A percentile compares a stretch with the other conserved stretches of the same genome.
Conservation (phyloP, 305 asterid species). For the Vinca major region DNA sequence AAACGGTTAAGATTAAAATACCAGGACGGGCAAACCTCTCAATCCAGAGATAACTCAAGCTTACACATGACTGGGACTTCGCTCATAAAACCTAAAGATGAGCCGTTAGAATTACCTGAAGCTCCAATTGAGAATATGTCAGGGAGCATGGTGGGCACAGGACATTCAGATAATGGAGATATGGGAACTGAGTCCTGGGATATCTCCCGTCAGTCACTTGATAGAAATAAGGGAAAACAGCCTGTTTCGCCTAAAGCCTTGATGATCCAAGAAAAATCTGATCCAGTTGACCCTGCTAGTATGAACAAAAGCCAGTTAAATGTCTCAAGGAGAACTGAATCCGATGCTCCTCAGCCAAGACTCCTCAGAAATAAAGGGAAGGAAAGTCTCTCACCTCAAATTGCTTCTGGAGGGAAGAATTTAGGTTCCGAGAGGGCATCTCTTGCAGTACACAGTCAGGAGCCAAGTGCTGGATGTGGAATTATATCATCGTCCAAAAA, state of each 20-base stretch:
- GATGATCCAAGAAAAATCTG: constrained; percentile 24
- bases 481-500: constrained; percentile 20
- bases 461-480: constrained; percentile 26
- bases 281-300: constrained; percentile 21
- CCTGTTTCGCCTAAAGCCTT: constrained; percentile 33
- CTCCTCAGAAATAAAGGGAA: constrained; percentile 33
- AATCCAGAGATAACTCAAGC: constrained; percentile 16
- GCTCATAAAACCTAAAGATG: constrained; percentile 27
- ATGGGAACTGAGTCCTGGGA: constrained; percentile 20
- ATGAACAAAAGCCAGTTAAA: constrained; percentile 16
- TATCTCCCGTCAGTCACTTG: constrained; percentile 17
- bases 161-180: constrained; percentile 14
- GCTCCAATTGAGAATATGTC: constrained; percentile 10
- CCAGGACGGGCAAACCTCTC: constrained; percentile 29
- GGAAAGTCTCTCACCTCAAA: constrained; percentile 30
- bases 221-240: constrained; percentile 45
- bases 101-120: constrained; percentile 25
- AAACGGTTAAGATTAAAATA: constrained; percentile 32
- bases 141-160: constrained; percentile 10
- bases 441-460: constrained; percentile 24
- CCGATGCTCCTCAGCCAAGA: constrained; percentile 34
- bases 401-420: constrained; percentile 27
- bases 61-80: constrained; percentile 17
- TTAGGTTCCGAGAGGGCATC: constrained; percentile 26
- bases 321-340: constrained; percentile 17